Base-by-base conservation (phyloP, 2,329 filamentous ascomycete genomes). In the Rugonectria rugulosa region DNA sequence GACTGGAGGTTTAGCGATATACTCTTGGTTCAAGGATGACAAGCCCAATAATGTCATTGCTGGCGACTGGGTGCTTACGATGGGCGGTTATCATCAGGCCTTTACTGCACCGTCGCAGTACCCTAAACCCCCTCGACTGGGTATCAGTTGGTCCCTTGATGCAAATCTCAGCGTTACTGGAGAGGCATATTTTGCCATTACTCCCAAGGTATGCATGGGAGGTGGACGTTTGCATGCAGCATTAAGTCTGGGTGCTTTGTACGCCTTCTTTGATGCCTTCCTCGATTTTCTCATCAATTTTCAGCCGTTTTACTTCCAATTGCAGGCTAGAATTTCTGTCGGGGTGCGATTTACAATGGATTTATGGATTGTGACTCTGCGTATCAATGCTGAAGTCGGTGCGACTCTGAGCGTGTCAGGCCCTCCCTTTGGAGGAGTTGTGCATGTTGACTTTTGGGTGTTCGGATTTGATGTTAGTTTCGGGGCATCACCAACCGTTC, bases 51-150 rank as follows among this genome's bases (percentile, higher is more conserved):
- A 11, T 10, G 8, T 36, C 3, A 47, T 60, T 19, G 56, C 61
- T 5, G 78, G 79, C 2, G 68, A 79, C 56, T 81, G 65, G 46
- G 78, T 81, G 11, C 77, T 80, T 52, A 75, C 73, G 3, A 52
- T 79, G 20, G 79, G 79, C 5, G 79, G 79, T 2, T 81, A 77
- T 57, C 77, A 81, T 56, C 67, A 56, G 3, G 65, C 70, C 0
- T 81, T 70, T 60, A 42, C 43, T 1, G 32, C 56, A 0, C 77
- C 77, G 0, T 14, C 44, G 0, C 59, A 68, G 5, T 81, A 74
- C 41, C 77, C 78, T 0, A 65, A 64, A 2, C 74, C 75, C 0
- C 65, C 68, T 5, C 70, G 77, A 1, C 63, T 80, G 0, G 31
- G 12, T 6, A 71, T 75, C 31, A 53, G 37, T 32, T 75, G 70